Evolutionary conservation across 192 early-diverging fungal genomes (phyloP), one percentile per base, ranked within the genome.

Genomic region (Gaertneriomyces sp.): DNA sequence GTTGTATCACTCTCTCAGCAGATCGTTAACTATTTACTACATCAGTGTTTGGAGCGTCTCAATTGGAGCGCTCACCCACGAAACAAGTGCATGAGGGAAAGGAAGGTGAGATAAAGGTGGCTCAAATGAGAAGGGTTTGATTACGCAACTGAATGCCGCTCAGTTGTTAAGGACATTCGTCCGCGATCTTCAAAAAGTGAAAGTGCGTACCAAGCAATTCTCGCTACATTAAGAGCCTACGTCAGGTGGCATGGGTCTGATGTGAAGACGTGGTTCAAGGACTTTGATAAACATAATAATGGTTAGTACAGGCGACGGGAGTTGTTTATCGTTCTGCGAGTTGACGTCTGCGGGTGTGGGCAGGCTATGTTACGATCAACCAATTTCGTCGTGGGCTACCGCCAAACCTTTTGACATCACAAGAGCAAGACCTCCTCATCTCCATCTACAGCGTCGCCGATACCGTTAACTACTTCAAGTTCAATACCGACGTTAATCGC

Each of bases 401-500:
- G 20, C 71, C 65, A 12, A 80, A 79, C 57, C 25, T 84, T 10
- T 56, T 84, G 19, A 74, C 65, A 16, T 45, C 56, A 41, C 68
- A 79, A 47, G 82, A 84, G 66, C 72, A 81, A 45, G 82, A 84
- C 33, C 25, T 79, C 14, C 53, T 84, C 19, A 45, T 84, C 9
- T 45, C 44, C 12, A 72, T 70, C 50, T 85, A 81, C 55, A 70
- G 72, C 16, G 76, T 71, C 51, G 60, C 69, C 9, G 53, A 70
- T 6, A 78, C 74, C 38, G 81, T 85, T 41, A 85, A 85, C 66
- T 85, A 85, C 61, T 83, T 85, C 63, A 85, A 85, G 52, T 65
- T 85, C 43, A 80, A 85, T 50, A 79, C 79, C 6, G 81, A 85
- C 51, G 79, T 81, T 4, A 85, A 80, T 53, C 64, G 83, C 4